Evolutionary conservation across 2,329 filamentous ascomycete genomes (phyloP).

Genomic region (Neodidymelliopsis sp.): DNA sequence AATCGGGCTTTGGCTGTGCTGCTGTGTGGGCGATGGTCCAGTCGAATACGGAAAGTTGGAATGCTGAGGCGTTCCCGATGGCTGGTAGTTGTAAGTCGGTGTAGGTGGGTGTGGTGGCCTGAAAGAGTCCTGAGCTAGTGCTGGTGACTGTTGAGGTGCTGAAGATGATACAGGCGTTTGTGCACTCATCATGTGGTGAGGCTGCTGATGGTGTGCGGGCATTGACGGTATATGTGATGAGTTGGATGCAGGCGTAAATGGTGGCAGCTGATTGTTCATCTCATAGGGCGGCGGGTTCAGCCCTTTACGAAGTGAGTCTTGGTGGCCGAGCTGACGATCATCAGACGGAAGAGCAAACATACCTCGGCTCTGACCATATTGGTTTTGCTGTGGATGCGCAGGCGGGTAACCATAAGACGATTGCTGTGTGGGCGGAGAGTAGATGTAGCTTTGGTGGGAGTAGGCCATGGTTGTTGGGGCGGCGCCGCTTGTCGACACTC

Average conservation of each 20-base stretch:
- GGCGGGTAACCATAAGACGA: slow-evolving; percentile 62
- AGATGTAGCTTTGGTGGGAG: slow-evolving; percentile 68
- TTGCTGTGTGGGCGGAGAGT: slow-evolving; percentile 64
- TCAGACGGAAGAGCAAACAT: slow-evolving; percentile 64
- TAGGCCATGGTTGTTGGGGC: slow-evolving; percentile 64
- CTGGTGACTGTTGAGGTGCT: slow-evolving; percentile 56
- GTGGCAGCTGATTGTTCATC: slow-evolving; percentile 64
- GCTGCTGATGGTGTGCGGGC: slow-evolving; percentile 52
- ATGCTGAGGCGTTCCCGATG: slow-evolving; percentile 60
- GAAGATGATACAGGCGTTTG: slow-evolving; percentile 50
- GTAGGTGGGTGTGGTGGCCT: slow-evolving; percentile 66
- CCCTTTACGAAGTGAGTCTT: slow-evolving; percentile 68
- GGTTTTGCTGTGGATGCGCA: slow-evolving; percentile 40
- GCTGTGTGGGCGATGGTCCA: slow-evolving; percentile 56
- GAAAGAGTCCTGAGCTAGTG: slow-evolving; percentile 67
- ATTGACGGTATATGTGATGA: slow-evolving; percentile 57
- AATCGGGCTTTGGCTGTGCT: slow-evolving; percentile 56
- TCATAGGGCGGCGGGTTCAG: slow-evolving; percentile 74
- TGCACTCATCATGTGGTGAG: slow-evolving; percentile 57
- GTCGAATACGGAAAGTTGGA: slow-evolving; percentile 57
- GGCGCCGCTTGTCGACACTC: slow-evolving; percentile 67
- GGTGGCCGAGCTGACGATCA: slow-evolving; percentile 60
- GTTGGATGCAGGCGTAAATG: slow-evolving; percentile 66
- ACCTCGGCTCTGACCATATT: slow-evolving; percentile 49
- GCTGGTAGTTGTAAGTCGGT: slow-evolving; percentile 69